A percentile compares a stretch with the other conserved stretches of the same genome.
Evolutionary conservation across 2,329 filamentous ascomycete genomes (phyloP).

Genomic region (Cercospora zeae-maydis): DNA sequence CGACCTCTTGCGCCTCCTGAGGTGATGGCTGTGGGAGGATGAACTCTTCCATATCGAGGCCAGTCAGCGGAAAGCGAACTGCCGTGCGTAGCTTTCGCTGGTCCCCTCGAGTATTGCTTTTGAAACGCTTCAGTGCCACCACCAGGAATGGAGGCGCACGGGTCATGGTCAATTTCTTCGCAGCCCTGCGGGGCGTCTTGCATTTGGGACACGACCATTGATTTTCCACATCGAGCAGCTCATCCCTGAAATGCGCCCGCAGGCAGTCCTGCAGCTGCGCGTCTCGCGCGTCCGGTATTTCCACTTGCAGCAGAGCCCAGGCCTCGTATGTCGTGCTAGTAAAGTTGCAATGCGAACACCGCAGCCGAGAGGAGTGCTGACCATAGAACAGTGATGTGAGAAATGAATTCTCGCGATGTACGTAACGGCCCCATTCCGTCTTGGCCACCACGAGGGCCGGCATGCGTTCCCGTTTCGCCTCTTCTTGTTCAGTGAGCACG

Average conservation of each 20-base stretch:
- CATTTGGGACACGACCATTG: slow-evolving; percentile 73
- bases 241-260: slow-evolving; percentile 64
- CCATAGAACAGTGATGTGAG: slow-evolving; percentile 77
- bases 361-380: slow-evolving; percentile 60
- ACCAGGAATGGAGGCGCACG: slow-evolving; percentile 76
- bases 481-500: slow-evolving; percentile 57
- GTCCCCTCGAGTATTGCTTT: slow-evolving; percentile 51
- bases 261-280: slow-evolving; percentile 67
- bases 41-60: slow-evolving; percentile 61
- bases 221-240: slow-evolving; percentile 64
- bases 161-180: slow-evolving; percentile 69
- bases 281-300: slow-evolving; percentile 61
- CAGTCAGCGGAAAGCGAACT: slow-evolving; percentile 72
- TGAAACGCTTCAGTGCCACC: slow-evolving; percentile 70
- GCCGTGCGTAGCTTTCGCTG: slow-evolving; percentile 66
- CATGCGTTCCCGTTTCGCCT: slow-evolving; percentile 58
- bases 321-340: slow-evolving; percentile 66
- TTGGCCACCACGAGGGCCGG: slow-evolving; percentile 62
- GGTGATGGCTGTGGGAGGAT: slow-evolving; percentile 49
- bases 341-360: slow-evolving; percentile 58
- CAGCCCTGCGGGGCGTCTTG: slow-evolving; percentile 62
- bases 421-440: slow-evolving; percentile 71
- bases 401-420: slow-evolving; percentile 71
- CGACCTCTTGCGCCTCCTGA: slow-evolving; percentile 33
- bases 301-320: slow-evolving; percentile 68